A percentile compares a stretch with the other conserved stretches of the same genome.
phyloP scores from a whole-genome alignment of 257 asterid species.

The Haberlea rhodopensis region DNA sequence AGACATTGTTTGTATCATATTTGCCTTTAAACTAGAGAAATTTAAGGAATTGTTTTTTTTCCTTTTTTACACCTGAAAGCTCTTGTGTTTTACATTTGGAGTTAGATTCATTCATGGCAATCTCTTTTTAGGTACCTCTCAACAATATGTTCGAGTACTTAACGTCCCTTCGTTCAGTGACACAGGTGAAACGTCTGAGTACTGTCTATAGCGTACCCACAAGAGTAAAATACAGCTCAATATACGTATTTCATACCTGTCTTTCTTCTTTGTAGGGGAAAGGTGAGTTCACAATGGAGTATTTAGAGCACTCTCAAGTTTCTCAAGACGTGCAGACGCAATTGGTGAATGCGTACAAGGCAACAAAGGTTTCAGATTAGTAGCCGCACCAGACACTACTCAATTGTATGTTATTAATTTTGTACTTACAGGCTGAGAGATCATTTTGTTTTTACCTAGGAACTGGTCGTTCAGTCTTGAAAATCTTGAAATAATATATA shows the following conservation, averaged over 20 bases:
- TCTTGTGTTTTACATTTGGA: not conserved
- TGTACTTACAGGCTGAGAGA: constrained; percentile 18
- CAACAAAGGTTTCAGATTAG: constrained; percentile 52
- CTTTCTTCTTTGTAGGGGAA: constrained; percentile 58
- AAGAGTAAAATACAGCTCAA: not conserved
- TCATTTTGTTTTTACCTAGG: constrained; percentile 18
- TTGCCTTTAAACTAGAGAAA: not conserved
- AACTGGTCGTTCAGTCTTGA: constrained; percentile 33
- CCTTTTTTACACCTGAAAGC: not conserved
- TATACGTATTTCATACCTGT: not conserved
- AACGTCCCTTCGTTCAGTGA: constrained; percentile 94
- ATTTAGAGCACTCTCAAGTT: constrained; percentile 74
- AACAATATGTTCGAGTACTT: constrained; percentile 98
- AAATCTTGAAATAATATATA: constrained; percentile 21
- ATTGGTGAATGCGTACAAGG: constrained; percentile 65
- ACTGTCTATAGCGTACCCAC: not conserved
- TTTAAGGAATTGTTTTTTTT: too few species aligned
- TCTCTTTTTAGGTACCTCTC: constrained; percentile 81
- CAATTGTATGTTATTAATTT: constrained; percentile 6
- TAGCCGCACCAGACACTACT: constrained; percentile 5
- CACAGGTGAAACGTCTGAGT: constrained; percentile 67
- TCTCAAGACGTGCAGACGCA: constrained; percentile 83
- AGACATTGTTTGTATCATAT: not conserved
- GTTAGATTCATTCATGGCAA: not conserved
- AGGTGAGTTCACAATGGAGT: constrained; percentile 99